A percentile compares a stretch with the other conserved stretches of the same genome.
These are phyloP conservation scores for Trametes cingulata DNA, from an alignment of 768 basidiomycete genomes.

Conservation along the genomic window DNA sequence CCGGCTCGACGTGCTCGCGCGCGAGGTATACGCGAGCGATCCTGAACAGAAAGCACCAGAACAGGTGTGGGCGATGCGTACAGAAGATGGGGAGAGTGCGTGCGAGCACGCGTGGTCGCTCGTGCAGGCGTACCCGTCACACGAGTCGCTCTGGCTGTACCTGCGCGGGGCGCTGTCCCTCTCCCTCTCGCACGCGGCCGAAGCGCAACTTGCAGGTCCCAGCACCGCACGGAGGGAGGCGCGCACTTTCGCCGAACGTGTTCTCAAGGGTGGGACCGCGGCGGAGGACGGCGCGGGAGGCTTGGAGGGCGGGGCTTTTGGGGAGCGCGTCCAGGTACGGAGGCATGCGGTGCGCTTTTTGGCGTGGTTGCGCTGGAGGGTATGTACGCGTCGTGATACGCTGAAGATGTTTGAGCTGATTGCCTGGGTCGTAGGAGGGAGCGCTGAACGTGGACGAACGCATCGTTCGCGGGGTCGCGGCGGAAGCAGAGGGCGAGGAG, in stretches of 20 bases:
- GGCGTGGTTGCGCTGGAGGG: constrained; percentile 8
- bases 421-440: neutral
- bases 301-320: neutral
- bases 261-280: neutral
- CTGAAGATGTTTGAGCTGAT: neutral
- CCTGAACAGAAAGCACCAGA: no score
- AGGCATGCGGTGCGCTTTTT: constrained; percentile 2
- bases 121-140: constrained; percentile 50
- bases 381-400: neutral
- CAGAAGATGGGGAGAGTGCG: neutral
- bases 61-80: neutral
- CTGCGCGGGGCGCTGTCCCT: constrained; percentile 34
- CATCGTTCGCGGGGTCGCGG: neutral
- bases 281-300: neutral
- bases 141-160: constrained; percentile 70
- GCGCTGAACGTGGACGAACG: neutral
- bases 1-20: constrained; percentile 31
- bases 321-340: neutral
- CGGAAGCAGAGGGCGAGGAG: neutral
- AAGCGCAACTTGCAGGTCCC: neutral
- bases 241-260: neutral
- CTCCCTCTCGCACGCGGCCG: neutral
- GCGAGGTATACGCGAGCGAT: neutral
- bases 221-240: neutral
- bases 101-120: constrained; percentile 49